Conservation (phyloP, 306 rosid species). For the Boehmeria nivea region DNA sequence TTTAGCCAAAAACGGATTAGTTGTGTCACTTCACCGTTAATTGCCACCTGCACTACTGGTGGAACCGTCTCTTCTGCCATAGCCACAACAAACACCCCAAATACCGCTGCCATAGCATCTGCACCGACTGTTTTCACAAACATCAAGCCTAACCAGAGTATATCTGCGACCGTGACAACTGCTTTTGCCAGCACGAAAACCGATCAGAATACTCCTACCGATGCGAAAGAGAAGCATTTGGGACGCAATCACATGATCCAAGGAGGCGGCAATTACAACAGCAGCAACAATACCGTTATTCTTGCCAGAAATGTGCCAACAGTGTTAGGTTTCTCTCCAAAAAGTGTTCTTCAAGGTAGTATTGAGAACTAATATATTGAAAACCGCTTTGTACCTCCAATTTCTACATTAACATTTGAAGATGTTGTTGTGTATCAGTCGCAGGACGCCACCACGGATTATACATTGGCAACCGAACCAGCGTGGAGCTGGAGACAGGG, state of each 20-base stretch:
- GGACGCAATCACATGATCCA: slow-evolving; percentile 13
- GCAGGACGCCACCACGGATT: slow-evolving; percentile 33
- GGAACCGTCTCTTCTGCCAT: neutral
- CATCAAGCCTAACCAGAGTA: neutral
- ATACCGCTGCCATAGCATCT: too few species aligned
- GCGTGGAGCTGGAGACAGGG: slow-evolving; percentile 42
- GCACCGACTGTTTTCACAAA: slow-evolving; percentile 12
- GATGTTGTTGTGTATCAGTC: slow-evolving; percentile 31
- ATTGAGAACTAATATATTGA: slow-evolving; percentile 1
- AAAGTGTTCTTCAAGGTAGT: slow-evolving; percentile 71
- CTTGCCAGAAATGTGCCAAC: slow-evolving; percentile 24
- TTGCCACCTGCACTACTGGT: neutral
- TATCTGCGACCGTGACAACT: too few species aligned
- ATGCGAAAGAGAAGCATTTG: slow-evolving; percentile 4
- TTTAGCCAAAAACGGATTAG: slow-evolving; percentile 12
- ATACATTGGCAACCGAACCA: slow-evolving; percentile 20
- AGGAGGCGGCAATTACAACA: slow-evolving; percentile 25
- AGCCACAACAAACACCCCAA: neutral
- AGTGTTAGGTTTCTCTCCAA: slow-evolving; percentile 63
- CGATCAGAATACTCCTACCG: too few species aligned
- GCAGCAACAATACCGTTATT: slow-evolving; percentile 23
- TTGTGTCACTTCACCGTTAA: slow-evolving; percentile 17
- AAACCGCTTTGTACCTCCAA: neutral
- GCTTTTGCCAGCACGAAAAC: too few species aligned
- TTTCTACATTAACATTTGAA: neutral